These are phyloP conservation scores for Gastrolobium villosum DNA, from an alignment of 306 rosid species.

Conservation along the genomic window DNA sequence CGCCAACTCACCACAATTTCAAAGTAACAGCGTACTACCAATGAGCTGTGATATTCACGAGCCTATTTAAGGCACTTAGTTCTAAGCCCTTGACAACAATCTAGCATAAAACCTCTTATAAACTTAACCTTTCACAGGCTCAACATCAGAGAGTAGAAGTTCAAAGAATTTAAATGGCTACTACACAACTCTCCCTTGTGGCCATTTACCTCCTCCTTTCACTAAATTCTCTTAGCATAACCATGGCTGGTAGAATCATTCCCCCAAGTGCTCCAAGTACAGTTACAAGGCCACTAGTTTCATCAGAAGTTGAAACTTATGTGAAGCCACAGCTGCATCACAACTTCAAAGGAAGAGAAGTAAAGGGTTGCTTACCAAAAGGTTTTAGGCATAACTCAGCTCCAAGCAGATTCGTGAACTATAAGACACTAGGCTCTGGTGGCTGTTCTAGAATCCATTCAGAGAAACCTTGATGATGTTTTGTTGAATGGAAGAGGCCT, in stretches of 20 bases:
- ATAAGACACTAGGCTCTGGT: slow-evolving; percentile 49
- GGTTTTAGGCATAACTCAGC: slow-evolving; percentile 75
- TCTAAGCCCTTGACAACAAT: slow-evolving; percentile 35
- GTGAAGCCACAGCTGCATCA: slow-evolving; percentile 60
- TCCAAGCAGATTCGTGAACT: slow-evolving; percentile 84
- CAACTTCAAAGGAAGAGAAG: slow-evolving; percentile 58
- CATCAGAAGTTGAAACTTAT: slow-evolving; percentile 55
- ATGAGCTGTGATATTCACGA: slow-evolving; percentile 67
- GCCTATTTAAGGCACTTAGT: slow-evolving; percentile 66
- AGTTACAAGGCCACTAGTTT: slow-evolving; percentile 69
- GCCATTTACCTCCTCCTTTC: slow-evolving; percentile 54
- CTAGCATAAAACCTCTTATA: slow-evolving; percentile 34
- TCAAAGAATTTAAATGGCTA: slow-evolving; percentile 49
- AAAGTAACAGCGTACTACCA: slow-evolving; percentile 44
- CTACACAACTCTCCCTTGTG: slow-evolving; percentile 42
- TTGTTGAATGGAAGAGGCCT: slow-evolving; percentile 2
- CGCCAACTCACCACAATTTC: slow-evolving; percentile 53
- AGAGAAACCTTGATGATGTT: slow-evolving; percentile 56
- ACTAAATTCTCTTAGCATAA: slow-evolving; percentile 43
- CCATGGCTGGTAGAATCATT: slow-evolving; percentile 66
- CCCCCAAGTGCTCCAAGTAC: slow-evolving; percentile 92
- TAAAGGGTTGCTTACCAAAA: slow-evolving; percentile 78
- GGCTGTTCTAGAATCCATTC: slow-evolving; percentile 58
- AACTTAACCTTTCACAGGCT: slow-evolving; percentile 20
- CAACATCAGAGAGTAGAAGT: slow-evolving; percentile 2